Evolutionary conservation across 192 early-diverging fungal genomes (phyloP).

Genomic region (Umbelopsis vinacea): DNA sequence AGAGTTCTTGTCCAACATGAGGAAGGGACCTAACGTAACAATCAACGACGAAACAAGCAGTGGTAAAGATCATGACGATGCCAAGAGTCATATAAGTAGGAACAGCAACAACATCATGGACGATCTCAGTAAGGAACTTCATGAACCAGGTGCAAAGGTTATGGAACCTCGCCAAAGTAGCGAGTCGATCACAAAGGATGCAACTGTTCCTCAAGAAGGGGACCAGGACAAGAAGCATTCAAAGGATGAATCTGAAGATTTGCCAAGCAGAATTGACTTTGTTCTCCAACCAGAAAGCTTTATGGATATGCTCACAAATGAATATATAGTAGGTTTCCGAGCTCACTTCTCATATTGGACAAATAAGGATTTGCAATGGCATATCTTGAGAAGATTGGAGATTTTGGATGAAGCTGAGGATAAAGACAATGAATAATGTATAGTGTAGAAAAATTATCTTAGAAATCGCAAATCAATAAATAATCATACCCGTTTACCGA

Average conservation of each 20-base stretch:
- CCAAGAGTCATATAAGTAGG: not conserved
- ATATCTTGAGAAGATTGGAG: constrained; percentile 41
- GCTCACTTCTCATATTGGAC: constrained; percentile 63
- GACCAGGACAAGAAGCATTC: constrained; percentile 1
- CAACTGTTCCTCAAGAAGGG: constrained; percentile 24
- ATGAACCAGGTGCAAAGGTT: constrained; percentile 35
- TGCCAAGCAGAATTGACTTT: constrained; percentile 49
- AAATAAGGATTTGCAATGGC: constrained; percentile 52
- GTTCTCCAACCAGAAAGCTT: constrained; percentile 56
- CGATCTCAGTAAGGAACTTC: constrained; percentile 37
- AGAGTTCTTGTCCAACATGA: constrained; percentile 2
- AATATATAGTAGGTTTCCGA: constrained; percentile 57
- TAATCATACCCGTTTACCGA: too few relatives aligned
- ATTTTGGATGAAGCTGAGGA: constrained; percentile 1
- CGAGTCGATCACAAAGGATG: constrained; percentile 28
- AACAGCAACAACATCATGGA: constrained; percentile 26
- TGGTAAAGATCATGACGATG: not conserved
- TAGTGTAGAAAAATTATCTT: not conserved
- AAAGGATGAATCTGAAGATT: constrained; percentile 10
- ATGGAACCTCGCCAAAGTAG: constrained; percentile 25
- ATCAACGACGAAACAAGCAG: not conserved
- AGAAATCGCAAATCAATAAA: not conserved
- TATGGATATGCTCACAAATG: constrained; percentile 56
- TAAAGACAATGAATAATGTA: not conserved
- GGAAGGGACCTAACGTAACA: not conserved